Conservation (phyloP, 352 stramenopile genomes). For the Phytophthora boehmeriae region DNA sequence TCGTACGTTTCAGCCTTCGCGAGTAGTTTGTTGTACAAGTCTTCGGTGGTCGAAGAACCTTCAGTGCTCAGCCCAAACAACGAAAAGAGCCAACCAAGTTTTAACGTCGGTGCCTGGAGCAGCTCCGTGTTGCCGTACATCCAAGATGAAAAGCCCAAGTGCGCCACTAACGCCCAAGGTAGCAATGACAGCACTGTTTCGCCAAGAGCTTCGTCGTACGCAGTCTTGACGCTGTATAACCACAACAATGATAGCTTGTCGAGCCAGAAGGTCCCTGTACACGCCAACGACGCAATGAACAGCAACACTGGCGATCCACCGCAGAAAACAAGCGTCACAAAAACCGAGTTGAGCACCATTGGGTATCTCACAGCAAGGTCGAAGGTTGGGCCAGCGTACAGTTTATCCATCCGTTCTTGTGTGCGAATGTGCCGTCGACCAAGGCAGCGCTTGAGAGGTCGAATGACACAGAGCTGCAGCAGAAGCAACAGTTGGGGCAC, state of each 20-base stretch:
- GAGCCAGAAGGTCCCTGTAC: conserved; percentile 72
- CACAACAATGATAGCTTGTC: conserved; percentile 84
- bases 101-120: conserved; percentile 58
- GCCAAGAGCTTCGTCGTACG: conserved; percentile 81
- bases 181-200: conserved; percentile 59
- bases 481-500: conserved; percentile 67
- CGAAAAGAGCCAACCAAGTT: conserved; percentile 48
- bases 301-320: conserved; percentile 80
- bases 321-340: conserved; percentile 85
- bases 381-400: conserved; percentile 77
- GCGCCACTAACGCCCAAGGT: conserved; percentile 72
- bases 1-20: conserved; percentile 50
- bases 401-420: conserved; percentile 76
- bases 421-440: conserved; percentile 55
- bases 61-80: conserved; percentile 41
- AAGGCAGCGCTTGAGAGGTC: conserved; percentile 50
- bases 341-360: conserved; percentile 84
- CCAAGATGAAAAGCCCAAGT: conserved; percentile 81
- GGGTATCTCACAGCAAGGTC: conserved; percentile 84
- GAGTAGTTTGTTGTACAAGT: conserved; percentile 53
- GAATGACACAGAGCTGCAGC: conserved; percentile 64
- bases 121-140: conserved; percentile 84
- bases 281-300: conserved; percentile 72
- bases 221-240: conserved; percentile 78
- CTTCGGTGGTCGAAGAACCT: conserved; percentile 30